Percentiles rank a stretch among this genome's conserved stretches.
phyloP scores from a whole-genome alignment of 352 stramenopile genomes.

The Blastocystis sp. region DNA sequence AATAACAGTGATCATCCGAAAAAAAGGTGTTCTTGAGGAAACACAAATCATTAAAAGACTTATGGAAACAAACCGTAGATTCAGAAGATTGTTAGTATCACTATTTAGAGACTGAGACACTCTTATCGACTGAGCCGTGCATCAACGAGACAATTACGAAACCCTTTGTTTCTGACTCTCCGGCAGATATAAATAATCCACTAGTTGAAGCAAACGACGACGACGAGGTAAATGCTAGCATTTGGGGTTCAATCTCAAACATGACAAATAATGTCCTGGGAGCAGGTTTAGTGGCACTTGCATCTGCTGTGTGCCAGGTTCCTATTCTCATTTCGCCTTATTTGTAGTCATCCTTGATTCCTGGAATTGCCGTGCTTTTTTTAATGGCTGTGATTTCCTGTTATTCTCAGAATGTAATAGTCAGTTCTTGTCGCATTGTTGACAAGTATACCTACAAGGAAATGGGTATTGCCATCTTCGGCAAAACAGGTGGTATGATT shows the following conservation, averaged over 20 bases:
- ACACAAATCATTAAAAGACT: too few relatives aligned
- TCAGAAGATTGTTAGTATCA: too few relatives aligned
- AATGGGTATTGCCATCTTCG: conserved; percentile 2
- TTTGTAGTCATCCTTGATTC: conserved; percentile 8
- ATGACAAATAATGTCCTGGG: conserved; percentile 50
- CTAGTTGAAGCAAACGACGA: neutral
- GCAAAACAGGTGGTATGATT: neutral
- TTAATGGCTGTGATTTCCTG: conserved; percentile 15
- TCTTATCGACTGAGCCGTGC: too few relatives aligned
- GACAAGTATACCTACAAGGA: conserved; percentile 55
- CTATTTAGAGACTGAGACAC: too few relatives aligned
- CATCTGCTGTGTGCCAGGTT: conserved; percentile 25
- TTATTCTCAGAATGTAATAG: conserved; percentile 43
- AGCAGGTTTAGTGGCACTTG: conserved; percentile 25
- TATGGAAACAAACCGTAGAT: too few relatives aligned
- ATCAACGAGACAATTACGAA: too few relatives aligned
- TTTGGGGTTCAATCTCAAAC: conserved; percentile 27
- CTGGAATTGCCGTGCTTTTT: neutral
- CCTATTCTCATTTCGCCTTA: neutral
- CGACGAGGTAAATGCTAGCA: neutral
- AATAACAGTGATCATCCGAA: too few relatives aligned
- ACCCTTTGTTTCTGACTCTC: too few relatives aligned
- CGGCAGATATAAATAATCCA: too few relatives aligned
- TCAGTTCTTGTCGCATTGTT: conserved; percentile 22
- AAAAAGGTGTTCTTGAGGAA: too few relatives aligned